These are phyloP conservation scores for Solanum piurae DNA, from an alignment of 257 asterid species.

Conservation along the genomic window DNA sequence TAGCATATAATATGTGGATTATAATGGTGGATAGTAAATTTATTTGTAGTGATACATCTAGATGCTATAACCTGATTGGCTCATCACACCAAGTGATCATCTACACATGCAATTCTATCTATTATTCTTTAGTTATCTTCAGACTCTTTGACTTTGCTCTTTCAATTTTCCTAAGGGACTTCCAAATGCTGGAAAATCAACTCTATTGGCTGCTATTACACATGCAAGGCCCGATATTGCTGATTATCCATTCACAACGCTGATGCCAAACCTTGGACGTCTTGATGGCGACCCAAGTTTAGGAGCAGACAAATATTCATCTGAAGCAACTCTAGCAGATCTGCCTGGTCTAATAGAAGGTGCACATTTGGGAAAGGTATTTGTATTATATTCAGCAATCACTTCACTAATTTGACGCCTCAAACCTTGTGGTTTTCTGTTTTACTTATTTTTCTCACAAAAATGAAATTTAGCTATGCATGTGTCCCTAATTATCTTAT, in stretches of 20 bases:
- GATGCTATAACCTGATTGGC: background rate
- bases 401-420: background rate
- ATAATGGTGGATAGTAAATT: background rate
- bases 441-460: background rate
- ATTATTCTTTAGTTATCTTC: background rate
- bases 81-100: background rate
- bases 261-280: conserved; percentile 97
- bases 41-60: background rate
- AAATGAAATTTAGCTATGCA: background rate
- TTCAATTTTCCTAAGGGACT: conserved; percentile 54
- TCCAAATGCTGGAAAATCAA: conserved; percentile 98
- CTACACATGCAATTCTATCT: background rate
- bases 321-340: conserved; percentile 94
- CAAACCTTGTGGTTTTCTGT: background rate
- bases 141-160: background rate
- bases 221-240: conserved; percentile 95
- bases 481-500: background rate
- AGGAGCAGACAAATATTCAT: conserved; percentile 70
- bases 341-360: conserved; percentile 99
- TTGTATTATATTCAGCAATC: background rate
- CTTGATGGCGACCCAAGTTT: conserved; percentile 89
- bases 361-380: conserved; percentile 97
- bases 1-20: background rate
- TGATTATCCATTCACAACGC: conserved; percentile 91
- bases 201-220: conserved; percentile 79